Percentiles rank a stretch among this genome's conserved stretches.
These are phyloP conservation scores for Deuterostichococcus epilithicus DNA, from an alignment of 139 green algal genomes.

Conservation along the genomic window DNA sequence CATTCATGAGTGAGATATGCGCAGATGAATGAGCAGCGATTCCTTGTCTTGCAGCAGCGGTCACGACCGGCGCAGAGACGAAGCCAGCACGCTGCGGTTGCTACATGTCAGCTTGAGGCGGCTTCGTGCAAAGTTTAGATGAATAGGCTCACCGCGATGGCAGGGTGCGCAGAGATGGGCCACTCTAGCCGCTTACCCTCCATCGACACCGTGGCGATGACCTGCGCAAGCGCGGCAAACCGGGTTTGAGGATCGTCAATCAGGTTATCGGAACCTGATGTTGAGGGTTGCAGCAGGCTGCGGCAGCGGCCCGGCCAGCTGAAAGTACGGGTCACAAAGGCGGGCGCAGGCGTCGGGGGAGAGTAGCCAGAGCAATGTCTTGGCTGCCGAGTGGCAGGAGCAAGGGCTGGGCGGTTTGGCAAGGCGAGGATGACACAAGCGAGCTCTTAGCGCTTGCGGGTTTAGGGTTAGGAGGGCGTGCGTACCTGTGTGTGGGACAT, in stretches of 20 bases:
- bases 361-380: constrained; percentile 2
- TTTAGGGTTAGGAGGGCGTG: not conserved
- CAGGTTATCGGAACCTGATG: no score
- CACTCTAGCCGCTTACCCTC: not conserved
- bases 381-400: constrained; percentile 19
- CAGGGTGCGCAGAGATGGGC: not conserved
- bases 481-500: constrained; percentile 40
- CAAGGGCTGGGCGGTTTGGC: not conserved
- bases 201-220: not conserved
- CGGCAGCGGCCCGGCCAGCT: no score
- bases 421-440: not conserved
- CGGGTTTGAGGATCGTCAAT: no score
- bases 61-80: no score
- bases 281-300: not conserved
- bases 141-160: not conserved
- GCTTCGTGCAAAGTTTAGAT: not conserved
- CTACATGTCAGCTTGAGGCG: no score
- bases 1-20: no score
- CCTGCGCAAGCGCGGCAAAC: no score
- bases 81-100: no score
- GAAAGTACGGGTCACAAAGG: not conserved
- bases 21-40: no score
- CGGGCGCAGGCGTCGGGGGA: constrained; percentile 18
- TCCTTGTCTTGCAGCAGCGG: no score
- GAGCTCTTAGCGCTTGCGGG: no score